A percentile compares a stretch with the other conserved stretches of the same genome.
phyloP scores from a whole-genome alignment of 371 early-diverging fungal genomes.

The Mortierella sp. region DNA sequence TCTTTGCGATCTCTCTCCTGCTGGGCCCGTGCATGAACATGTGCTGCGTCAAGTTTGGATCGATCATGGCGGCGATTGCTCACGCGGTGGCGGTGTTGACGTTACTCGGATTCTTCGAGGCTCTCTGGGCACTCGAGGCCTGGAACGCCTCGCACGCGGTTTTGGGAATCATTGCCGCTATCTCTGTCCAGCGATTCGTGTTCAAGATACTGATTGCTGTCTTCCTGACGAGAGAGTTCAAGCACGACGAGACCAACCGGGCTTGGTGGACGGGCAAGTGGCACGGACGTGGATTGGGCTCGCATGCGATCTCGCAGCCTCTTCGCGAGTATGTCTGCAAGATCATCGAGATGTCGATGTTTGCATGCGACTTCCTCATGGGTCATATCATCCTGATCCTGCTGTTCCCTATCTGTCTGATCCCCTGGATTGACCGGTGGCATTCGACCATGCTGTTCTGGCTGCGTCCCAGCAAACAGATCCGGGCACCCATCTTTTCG shows the following conservation, averaged over 20 bases:
- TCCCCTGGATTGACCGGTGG: conserved; percentile 80
- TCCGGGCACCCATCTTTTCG: conserved; percentile 82
- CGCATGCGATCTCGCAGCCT: conserved; percentile 75
- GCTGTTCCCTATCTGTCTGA: conserved; percentile 77
- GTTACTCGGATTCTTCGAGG: conserved; percentile 70
- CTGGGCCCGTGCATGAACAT: conserved; percentile 72
- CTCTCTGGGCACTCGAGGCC: conserved; percentile 76
- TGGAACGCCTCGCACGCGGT: conserved; percentile 71
- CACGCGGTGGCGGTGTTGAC: conserved; percentile 77
- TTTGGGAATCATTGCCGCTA: conserved; percentile 75
- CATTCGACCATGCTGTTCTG: conserved; percentile 89
- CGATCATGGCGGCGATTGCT: conserved; percentile 77
- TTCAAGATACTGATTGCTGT: conserved; percentile 75
- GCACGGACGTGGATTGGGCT: conserved; percentile 84
- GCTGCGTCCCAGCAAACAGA: conserved; percentile 83
- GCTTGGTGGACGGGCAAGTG: conserved; percentile 95
- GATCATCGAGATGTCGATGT: conserved; percentile 86
- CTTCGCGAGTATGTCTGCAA: conserved; percentile 87
- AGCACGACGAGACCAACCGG: conserved; percentile 82
- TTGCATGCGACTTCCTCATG: conserved; percentile 82
- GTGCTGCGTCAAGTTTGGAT: conserved; percentile 78
- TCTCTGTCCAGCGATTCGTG: conserved; percentile 76
- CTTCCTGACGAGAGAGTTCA: conserved; percentile 84
- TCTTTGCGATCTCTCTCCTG: conserved; percentile 78
- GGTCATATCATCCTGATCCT: conserved; percentile 82